Evolutionary conservation across 352 stramenopile genomes (phyloP), one percentile per base, ranked within the genome.

Genomic region (Achlya hypogyna): DNA sequence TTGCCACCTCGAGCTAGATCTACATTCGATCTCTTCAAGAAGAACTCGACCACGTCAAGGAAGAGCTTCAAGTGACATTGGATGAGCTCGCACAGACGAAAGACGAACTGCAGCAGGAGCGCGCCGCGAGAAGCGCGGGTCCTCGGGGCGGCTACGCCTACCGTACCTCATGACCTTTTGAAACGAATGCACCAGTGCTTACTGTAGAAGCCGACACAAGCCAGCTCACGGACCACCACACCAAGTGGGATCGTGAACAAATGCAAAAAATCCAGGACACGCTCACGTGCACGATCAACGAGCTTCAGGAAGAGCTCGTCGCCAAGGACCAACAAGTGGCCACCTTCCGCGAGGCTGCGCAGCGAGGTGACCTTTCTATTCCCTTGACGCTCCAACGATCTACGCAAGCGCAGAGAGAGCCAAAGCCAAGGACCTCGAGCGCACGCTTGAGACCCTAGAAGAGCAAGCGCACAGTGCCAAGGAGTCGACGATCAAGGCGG

Each of bases 261-360:
- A 63, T 76, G 4, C 66, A 76, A 1, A 89, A 88, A 58, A 91
- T 93, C 53, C 78, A 91, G 25, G 65, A 76, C 12, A 91, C 84
- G 12, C 63, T 93, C 22, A 78, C 77, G 45, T 74, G 77, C 43
- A 91, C 84, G 1, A 88, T 93, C 29, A 73, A 86, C 12, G 84
- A 93, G 54, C 77, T 93, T 1, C 81, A 93, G 54, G 78, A 91
- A n/a, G 84, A 91, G 31, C 69, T 93, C 6, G 76, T 65, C 1
- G 73, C 72, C 31, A 90, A 89, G 73, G 79, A 93, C 43, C 76
- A 82, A 35, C 22, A 69, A 63, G 42, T 53, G 23, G 63, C 63
- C 10, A n/a, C 52, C 18, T 20, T 60, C 5, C 40, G 43, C 20
- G 29, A 34, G 34, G 22, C 27, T 5, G 6, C 35, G 9, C 42